A percentile compares a stretch with the other conserved stretches of the same genome.
Conservation (phyloP, 805 yeast genomes). For the Candida alai region DNA sequence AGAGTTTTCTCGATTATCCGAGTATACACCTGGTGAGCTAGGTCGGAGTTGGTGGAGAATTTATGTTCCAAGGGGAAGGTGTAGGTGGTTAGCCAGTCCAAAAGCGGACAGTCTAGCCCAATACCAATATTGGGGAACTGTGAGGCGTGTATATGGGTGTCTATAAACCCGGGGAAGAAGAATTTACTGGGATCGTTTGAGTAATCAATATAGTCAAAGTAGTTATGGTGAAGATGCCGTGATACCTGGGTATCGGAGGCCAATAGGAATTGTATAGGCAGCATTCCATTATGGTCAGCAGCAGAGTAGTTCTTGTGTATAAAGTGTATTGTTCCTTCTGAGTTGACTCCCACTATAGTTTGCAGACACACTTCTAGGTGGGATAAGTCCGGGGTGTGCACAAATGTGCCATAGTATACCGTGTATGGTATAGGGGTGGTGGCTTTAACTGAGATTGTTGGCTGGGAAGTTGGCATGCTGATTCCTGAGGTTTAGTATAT, state of each 20-base stretch:
- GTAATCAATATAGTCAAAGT: slow-evolving; percentile 25
- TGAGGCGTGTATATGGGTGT: slow-evolving; percentile 45
- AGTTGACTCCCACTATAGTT: slow-evolving; percentile 62
- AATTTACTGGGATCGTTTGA: slow-evolving; percentile 43
- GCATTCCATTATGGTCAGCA: slow-evolving; percentile 11
- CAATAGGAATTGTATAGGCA: slow-evolving; percentile 19
- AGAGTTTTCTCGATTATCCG: slow-evolving; percentile 69
- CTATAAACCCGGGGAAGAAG: slow-evolving; percentile 53
- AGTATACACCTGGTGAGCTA: slow-evolving; percentile 47
- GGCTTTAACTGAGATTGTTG: slow-evolving; percentile 10
- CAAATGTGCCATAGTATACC: slow-evolving; percentile 64
- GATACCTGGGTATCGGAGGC: slow-evolving; percentile 6
- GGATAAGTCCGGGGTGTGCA: slow-evolving; percentile 65
- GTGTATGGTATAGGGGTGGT: slow-evolving; percentile 25
- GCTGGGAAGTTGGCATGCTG: background rate
- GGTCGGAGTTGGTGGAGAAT: slow-evolving; percentile 35
- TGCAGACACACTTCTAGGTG: slow-evolving; percentile 50
- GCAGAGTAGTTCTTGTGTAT: slow-evolving; percentile 16
- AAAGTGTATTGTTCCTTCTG: slow-evolving; percentile 50
- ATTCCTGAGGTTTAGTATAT: too few species aligned
- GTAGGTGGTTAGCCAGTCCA: slow-evolving; percentile 85
- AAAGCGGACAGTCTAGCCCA: slow-evolving; percentile 76
- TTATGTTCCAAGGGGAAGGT: slow-evolving; percentile 88
- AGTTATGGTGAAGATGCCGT: background rate
- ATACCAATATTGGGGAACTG: slow-evolving; percentile 49